Percentiles rank a stretch among this genome's conserved stretches.
These are phyloP conservation scores for Starmera amethionina DNA, from an alignment of 805 yeast species.

Conservation along the genomic window DNA sequence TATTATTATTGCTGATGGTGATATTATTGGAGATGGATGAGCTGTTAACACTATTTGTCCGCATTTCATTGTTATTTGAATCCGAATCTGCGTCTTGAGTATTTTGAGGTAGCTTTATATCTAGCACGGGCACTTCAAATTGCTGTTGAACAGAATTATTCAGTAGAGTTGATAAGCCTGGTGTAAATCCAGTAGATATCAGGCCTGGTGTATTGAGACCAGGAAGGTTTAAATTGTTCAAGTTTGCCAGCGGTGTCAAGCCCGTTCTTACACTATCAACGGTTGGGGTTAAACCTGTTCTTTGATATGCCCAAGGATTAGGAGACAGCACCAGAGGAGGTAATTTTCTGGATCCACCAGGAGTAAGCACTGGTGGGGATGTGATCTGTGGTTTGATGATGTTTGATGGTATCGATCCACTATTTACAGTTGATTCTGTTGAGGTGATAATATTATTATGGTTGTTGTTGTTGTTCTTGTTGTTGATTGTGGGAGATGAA, in stretches of 20 bases:
- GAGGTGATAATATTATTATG: too few relatives aligned
- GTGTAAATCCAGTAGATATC: constrained; percentile 25
- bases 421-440: too few relatives aligned
- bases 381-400: constrained; percentile 7
- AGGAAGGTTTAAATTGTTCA: constrained; percentile 19
- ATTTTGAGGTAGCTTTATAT: constrained; percentile 1
- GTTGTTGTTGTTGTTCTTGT: too few relatives aligned
- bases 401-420: too few relatives aligned
- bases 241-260: constrained; percentile 53
- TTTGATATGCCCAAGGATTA: constrained; percentile 16
- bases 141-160: constrained; percentile 10
- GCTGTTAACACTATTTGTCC: background rate
- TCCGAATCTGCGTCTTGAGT: background rate
- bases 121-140: constrained; percentile 8
- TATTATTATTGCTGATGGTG: constrained; percentile 1
- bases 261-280: constrained; percentile 68
- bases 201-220: constrained; percentile 6
- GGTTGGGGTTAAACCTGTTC: constrained; percentile 65
- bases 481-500: too few relatives aligned
- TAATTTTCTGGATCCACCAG: constrained; percentile 40
- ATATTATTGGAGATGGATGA: background rate
- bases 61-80: background rate
- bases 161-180: constrained; percentile 24
- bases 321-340: constrained; percentile 34
- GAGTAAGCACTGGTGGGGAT: constrained; percentile 42